phyloP scores from a whole-genome alignment of 1,284 basidiomycete species.

The Tilletia indica region DNA sequence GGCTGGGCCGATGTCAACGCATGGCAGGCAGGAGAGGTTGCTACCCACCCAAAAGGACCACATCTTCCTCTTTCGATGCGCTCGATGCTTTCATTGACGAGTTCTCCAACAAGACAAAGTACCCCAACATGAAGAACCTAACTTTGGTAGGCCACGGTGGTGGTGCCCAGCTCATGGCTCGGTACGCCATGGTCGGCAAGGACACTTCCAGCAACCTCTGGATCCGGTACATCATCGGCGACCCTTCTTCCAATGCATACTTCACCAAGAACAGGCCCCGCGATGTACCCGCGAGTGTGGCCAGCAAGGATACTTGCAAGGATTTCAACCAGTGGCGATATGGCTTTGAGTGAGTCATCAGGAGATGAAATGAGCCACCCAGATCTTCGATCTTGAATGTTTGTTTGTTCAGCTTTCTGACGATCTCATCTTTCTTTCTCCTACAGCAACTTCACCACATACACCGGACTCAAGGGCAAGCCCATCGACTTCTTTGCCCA shows the following conservation, averaged over 20 bases:
- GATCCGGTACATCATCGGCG: constrained; percentile 32
- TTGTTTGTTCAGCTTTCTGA: no score
- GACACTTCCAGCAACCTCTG: constrained; percentile 17
- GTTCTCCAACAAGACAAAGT: constrained; percentile 29
- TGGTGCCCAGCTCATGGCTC: constrained; percentile 33
- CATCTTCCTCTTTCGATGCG: constrained; percentile 33
- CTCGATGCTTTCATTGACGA: constrained; percentile 31
- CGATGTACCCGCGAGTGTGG: constrained; percentile 25
- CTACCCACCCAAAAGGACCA: constrained; percentile 20
- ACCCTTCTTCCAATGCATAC: constrained; percentile 39
- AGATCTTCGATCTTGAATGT: constrained; percentile 17
- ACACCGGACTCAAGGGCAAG: constrained; percentile 33
- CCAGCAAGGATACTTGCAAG: constrained; percentile 22
- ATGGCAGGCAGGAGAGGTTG: constrained; percentile 24
- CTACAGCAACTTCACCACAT: constrained; percentile 34
- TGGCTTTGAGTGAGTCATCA: constrained; percentile 26
- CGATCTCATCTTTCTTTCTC: background rate
- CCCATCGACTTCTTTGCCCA: constrained; percentile 46
- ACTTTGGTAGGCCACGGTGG: constrained; percentile 34
- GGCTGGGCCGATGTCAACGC: constrained; percentile 23
- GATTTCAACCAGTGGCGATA: constrained; percentile 32
- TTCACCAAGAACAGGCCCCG: constrained; percentile 32
- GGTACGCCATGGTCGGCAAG: constrained; percentile 32
- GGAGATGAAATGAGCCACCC: background rate
- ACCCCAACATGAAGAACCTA: constrained; percentile 29